Base-by-base conservation (phyloP, 2,329 filamentous ascomycete species). In the Fusarium sp. region DNA sequence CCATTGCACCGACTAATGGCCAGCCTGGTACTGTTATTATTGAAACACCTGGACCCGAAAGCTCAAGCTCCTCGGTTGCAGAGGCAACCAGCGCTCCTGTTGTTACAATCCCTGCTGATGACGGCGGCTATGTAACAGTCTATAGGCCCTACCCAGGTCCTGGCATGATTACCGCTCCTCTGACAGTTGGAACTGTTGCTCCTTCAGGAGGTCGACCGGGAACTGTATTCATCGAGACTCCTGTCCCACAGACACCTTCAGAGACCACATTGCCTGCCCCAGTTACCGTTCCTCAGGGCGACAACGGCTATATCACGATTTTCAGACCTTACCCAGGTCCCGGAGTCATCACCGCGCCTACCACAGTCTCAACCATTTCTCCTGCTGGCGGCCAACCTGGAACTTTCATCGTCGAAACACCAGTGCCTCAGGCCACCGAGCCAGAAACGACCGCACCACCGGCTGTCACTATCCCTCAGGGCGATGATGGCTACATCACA, bases 21-120 rank as follows among this genome's bases (percentile, higher is more conserved):
- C 61, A 65, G 26, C 62, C 62, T 9, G 62, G 62, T 5, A 65
- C 62, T 11, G 62, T 65, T 0, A 45, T 65, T 9, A 65, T 65
- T 5, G 52, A 65, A 34, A 65, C 62, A 11, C 62, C 62, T 34
- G 53, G 19, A 2, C 44, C 58, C 2, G 40, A 13, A 19, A 32
- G 22, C 9, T 13, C 26, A 12, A 51, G 34, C 3, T 36, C 41
- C 1, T 34, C 34, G 5, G 24, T 15, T 13, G 29, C 31, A 8
- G 26, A 11, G n/a, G 36, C 43, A 5, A 52, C 58, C 3, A 52
- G 49, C 7, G 36, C 45, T 24, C 40, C 61, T 19, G 41, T 34
- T 12, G 48, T 63, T 6, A 65, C 62, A 6, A 46, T 62, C 8
- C 45, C 62, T 10, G 46, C 46, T 10, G 54, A 48, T 7, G 10